A percentile compares a stretch with the other conserved stretches of the same genome.
Evolutionary conservation across 768 basidiomycete genomes (phyloP).

Genomic region (Leccinum uliginosum): DNA sequence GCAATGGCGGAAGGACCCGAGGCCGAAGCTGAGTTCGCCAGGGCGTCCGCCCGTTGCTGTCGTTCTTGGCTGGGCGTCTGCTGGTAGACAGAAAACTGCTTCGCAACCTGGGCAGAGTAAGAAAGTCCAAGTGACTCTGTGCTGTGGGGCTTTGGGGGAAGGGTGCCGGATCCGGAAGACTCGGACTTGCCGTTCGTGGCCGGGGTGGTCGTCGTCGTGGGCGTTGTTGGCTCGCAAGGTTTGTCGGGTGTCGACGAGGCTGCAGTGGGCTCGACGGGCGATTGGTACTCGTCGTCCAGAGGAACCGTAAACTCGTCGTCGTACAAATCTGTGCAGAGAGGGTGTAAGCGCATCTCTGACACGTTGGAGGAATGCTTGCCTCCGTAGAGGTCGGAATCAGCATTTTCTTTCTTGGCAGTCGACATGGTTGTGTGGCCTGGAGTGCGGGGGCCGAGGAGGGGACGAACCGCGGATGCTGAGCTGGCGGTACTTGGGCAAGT

Average conservation of each 20-base stretch:
- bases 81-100: constrained; percentile 60
- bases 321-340: constrained; percentile 43
- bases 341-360: constrained; percentile 2
- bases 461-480: not conserved
- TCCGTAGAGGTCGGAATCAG: constrained; percentile 44
- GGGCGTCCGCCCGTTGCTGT: constrained; percentile 38
- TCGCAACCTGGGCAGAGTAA: constrained; percentile 62
- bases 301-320: constrained; percentile 40
- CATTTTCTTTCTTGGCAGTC: constrained; percentile 23
- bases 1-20: constrained; percentile 29
- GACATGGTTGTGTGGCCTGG: constrained; percentile 16
- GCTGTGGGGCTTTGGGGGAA: constrained; percentile 27
- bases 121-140: constrained; percentile 36
- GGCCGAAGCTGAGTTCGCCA: not conserved
- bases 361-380: constrained; percentile 30
- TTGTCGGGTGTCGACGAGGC: constrained; percentile 18
- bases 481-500: constrained; percentile 11
- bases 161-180: constrained; percentile 15
- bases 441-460: not conserved
- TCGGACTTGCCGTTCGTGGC: constrained; percentile 21
- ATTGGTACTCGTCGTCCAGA: constrained; percentile 29
- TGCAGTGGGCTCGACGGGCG: constrained; percentile 22
- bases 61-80: constrained; percentile 65
- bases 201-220: constrained; percentile 10
- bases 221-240: constrained; percentile 15